phyloP scores from a whole-genome alignment of 129 eudicot genomes.

The Saposhnikovia divaricata region DNA sequence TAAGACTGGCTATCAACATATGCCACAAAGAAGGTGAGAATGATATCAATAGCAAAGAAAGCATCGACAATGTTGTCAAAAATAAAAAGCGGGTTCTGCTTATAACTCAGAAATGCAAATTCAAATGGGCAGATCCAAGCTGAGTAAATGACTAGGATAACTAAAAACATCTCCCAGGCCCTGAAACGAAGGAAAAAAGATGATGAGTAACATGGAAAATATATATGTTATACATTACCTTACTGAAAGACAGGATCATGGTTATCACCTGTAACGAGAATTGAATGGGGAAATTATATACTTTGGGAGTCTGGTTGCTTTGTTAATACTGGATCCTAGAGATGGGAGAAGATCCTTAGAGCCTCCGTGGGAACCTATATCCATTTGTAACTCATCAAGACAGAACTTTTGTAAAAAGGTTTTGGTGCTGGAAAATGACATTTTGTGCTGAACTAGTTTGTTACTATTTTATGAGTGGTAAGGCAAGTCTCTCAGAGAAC shows the following conservation, averaged over 20 bases:
- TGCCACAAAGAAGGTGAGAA: conserved; percentile 92
- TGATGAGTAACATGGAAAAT: conserved; percentile 3
- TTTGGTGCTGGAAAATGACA: conserved; percentile 34
- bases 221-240: neutral
- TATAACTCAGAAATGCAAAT: conserved; percentile 58
- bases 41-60: conserved; percentile 81
- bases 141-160: conserved; percentile 68
- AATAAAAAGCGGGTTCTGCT: conserved; percentile 46
- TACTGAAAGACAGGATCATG: neutral
- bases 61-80: conserved; percentile 80
- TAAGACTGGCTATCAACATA: conserved; percentile 65
- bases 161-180: conserved; percentile 87
- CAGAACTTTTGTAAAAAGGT: conserved; percentile 49
- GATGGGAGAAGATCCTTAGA: conserved; percentile 83
- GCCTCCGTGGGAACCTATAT: conserved; percentile 37
- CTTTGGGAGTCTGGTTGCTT: conserved; percentile 23
- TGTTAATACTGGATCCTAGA: conserved; percentile 68
- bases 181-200: conserved; percentile 34
- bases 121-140: conserved; percentile 95
- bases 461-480: conserved; percentile 10
- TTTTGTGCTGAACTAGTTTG: conserved; percentile 14
- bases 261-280: conserved; percentile 65
- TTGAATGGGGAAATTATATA: conserved; percentile 59
- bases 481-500: conserved; percentile 19
- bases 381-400: conserved; percentile 36